Conservation (phyloP, 2,329 filamentous ascomycete genomes). For the Botrytis aclada region DNA sequence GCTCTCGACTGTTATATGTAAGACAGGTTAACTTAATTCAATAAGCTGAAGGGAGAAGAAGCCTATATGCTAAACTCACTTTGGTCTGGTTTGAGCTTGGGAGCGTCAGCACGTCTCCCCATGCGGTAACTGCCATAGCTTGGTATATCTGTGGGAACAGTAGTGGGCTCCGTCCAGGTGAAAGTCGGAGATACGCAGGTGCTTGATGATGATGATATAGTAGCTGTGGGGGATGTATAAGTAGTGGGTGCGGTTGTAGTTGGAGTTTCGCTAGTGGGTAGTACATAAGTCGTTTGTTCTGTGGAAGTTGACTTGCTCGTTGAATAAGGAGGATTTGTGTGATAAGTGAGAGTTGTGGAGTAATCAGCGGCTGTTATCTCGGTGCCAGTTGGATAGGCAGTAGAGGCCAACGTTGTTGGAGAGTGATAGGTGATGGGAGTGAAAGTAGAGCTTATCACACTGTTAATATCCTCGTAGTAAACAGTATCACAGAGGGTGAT, state of each 20-base stretch:
- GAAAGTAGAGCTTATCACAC: not conserved
- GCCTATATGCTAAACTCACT: not conserved
- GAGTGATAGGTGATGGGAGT: not conserved
- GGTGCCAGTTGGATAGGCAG: not conserved
- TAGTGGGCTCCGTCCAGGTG: not conserved
- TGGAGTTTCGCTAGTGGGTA: too few species aligned
- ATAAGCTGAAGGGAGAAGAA: fast-evolving
- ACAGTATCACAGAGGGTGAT: not conserved
- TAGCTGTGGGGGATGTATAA: not conserved
- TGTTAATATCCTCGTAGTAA: not conserved
- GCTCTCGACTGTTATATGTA: not conserved
- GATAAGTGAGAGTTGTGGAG: not conserved
- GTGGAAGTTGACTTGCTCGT: too few species aligned
- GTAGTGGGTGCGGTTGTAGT: not conserved
- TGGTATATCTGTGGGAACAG: not conserved
- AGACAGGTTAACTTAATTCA: too few species aligned
- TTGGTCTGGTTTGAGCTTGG: not conserved
- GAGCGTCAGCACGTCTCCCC: not conserved
- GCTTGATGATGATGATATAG: not conserved
- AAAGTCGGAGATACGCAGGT: not conserved
- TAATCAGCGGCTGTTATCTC: not conserved
- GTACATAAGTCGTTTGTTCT: too few species aligned
- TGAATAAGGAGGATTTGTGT: not conserved
- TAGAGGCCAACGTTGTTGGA: not conserved
- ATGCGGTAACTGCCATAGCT: not conserved